phyloP scores from a whole-genome alignment of 129 eudicot genomes.

The Saussurea involucrata region DNA sequence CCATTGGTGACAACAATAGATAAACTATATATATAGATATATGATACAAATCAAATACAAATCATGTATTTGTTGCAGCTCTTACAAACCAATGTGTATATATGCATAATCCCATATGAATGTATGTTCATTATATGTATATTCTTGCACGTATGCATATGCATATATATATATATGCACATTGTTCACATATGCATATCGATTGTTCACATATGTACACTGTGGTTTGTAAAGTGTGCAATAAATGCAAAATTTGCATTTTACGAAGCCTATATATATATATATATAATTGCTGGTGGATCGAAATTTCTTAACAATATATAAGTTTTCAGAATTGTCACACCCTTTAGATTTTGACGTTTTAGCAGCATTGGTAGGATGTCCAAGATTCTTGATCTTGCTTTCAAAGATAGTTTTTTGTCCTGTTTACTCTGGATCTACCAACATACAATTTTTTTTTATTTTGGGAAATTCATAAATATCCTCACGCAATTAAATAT shows the following conservation, averaged over 20 bases:
- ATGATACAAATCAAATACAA: not conserved
- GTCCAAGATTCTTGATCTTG: constrained; percentile 29
- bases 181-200: no score
- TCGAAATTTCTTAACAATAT: not conserved
- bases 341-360: constrained; percentile 27
- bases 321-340: not conserved
- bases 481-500: not conserved
- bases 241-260: no score
- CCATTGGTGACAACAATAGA: not conserved
- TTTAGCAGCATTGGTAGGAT: constrained; percentile 22
- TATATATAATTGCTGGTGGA: no score
- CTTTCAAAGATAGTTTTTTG: constrained; percentile 21
- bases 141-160: no score
- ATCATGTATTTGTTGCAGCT: no score
- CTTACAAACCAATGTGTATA: no score
- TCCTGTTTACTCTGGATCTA: constrained; percentile 23
- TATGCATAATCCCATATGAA: no score
- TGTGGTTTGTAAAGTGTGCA: no score
- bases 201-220: no score
- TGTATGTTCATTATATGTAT: no score
- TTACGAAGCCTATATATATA: no score
- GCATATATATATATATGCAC: no score
- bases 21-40: not conserved
- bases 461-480: not conserved
- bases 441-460: not conserved